Evolutionary conservation across 768 basidiomycete genomes (phyloP).

Genomic region (Leccinum obscurum): DNA sequence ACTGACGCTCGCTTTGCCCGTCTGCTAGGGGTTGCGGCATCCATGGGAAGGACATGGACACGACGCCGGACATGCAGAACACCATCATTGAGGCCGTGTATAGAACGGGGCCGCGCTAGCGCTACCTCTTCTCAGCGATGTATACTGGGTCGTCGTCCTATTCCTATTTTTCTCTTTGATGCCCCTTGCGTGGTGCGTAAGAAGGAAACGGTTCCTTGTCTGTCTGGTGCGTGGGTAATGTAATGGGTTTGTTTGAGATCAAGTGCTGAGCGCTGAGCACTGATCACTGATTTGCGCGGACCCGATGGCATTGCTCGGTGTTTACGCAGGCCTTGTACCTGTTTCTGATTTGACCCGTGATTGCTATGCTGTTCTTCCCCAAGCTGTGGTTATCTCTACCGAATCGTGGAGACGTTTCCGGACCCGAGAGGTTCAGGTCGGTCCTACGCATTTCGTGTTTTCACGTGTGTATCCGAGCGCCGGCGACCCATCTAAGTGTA

Average conservation of each 20-base stretch:
- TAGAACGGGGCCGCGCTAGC: slow-evolving; percentile 13
- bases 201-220: not conserved
- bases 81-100: slow-evolving; percentile 39
- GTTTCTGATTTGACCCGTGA: not conserved
- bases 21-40: slow-evolving; percentile 52
- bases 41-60: slow-evolving; percentile 67
- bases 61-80: slow-evolving; percentile 38
- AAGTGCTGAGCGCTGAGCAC: not conserved
- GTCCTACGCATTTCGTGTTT: not conserved
- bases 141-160: slow-evolving; percentile 8
- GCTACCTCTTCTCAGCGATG: slow-evolving; percentile 4
- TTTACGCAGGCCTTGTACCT: not conserved
- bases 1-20: not conserved
- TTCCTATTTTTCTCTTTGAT: not conserved
- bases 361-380: not conserved
- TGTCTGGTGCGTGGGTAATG: not conserved
- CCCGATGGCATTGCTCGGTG: not conserved
- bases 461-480: not conserved
- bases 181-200: not conserved
- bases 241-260: not conserved
- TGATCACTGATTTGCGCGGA: not conserved
- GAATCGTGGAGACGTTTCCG: not conserved
- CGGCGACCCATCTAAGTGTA: not conserved
- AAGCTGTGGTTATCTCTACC: not conserved
- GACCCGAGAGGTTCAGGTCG: too few species aligned